Percentiles rank a stretch among this genome's conserved stretches.
phyloP scores from a whole-genome alignment of 768 basidiomycete species.

The Kwoniella heveanensis region DNA sequence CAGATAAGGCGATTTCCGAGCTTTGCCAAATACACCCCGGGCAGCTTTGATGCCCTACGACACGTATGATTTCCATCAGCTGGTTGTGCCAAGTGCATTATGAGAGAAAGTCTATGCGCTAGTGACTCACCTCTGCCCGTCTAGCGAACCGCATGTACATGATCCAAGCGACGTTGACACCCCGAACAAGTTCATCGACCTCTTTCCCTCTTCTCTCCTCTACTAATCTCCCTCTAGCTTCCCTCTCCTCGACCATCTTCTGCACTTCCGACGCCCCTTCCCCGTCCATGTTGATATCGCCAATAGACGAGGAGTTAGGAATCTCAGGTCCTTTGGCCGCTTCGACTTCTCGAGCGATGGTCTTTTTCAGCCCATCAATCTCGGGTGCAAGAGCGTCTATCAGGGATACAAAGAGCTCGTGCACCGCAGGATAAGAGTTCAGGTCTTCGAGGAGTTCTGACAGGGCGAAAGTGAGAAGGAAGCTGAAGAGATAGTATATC shows the following conservation, averaged over 20 bases:
- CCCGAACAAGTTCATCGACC: conserved; percentile 64
- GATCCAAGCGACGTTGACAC: conserved; percentile 70
- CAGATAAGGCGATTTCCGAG: conserved; percentile 63
- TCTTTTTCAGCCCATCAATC: conserved; percentile 48
- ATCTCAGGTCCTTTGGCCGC: conserved; percentile 53
- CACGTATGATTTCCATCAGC: background rate
- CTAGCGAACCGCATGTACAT: conserved; percentile 92
- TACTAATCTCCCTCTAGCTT: conserved; percentile 49
- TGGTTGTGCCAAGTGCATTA: too few relatives aligned
- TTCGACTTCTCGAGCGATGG: conserved; percentile 58
- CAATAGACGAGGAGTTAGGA: conserved; percentile 20
- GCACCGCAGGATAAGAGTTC: conserved; percentile 70
- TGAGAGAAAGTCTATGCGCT: background rate
- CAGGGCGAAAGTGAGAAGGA: conserved; percentile 85
- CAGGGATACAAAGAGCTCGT: conserved; percentile 72
- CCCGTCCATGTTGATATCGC: conserved; percentile 50
- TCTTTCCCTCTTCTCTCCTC: conserved; percentile 49
- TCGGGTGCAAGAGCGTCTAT: conserved; percentile 64
- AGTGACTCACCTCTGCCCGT: conserved; percentile 66
- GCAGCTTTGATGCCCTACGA: conserved; percentile 71
- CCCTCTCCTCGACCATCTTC: conserved; percentile 49
- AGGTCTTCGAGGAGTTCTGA: conserved; percentile 71
- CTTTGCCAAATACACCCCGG: conserved; percentile 75
- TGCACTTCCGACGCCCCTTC: conserved; percentile 56
- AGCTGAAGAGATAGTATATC: conserved; percentile 60